Evolutionary conservation across 306 rosid genomes (phyloP), one percentile per base, ranked within the genome.

Genomic region (Mimosa pudica): DNA sequence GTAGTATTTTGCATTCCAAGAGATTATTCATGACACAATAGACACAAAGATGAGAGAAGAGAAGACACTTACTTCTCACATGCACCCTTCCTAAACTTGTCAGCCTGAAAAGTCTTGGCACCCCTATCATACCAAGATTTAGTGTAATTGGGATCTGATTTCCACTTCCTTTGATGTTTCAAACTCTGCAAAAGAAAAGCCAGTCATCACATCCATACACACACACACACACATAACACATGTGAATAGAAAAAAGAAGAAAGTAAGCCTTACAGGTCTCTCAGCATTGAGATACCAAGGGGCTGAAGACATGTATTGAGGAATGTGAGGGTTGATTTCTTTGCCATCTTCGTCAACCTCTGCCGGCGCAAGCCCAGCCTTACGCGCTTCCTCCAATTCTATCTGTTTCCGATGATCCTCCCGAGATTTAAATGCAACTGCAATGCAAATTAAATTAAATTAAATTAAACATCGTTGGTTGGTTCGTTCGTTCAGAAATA

Each of bases 301-400:
- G 10, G 86, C 89, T 52, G 89, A 82, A 55, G 91, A 84, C 89
- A 87, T 89, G 73, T 88, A 90, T 60, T 90, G 92, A 38, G 92
- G 92, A 77, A 90, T 90, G 63, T 88, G 92, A 49, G 92, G 92
- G 78, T 90, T 90, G 73, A 90, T 90, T 81, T 90, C 94, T 62
- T 90, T 90, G n/a, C 92, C 94, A 88, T 90, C 86, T 79, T 86
- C 91, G 74, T 89, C 91, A 7, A 89, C 85, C 75, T 89, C 91
- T 30, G 93, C 91, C 10, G 94, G 94, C 0, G 94, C 94, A 81
- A 90, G 94, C 75, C 94, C 93, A 42, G 91, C 94, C 60, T 90
- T 88, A 35, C 94, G 90, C 2, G 94, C 94, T 86, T 89, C 89
- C 74, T 89, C 91, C 86, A 87, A 86, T 70, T 87, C 90, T 70